Conservation (phyloP, 2,329 filamentous ascomycete species). For the Penicillium sp. region DNA sequence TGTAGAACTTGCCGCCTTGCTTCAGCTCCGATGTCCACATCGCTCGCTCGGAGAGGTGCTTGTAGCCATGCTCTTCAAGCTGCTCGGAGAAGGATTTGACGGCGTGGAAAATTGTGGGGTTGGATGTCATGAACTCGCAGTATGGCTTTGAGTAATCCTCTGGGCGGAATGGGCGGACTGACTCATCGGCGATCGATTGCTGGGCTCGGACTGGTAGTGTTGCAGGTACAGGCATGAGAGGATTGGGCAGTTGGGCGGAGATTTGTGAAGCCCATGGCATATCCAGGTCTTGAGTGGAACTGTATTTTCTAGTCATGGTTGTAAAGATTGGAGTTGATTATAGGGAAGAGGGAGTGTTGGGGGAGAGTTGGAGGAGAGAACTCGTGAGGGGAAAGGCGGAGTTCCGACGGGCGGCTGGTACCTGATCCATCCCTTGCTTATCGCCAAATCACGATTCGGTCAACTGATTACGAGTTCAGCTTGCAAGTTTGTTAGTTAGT, state of each 20-base stretch:
- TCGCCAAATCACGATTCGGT: constrained; percentile 9
- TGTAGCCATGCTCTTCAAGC: constrained; percentile 70
- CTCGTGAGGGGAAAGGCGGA: constrained; percentile 22
- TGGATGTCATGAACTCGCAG: constrained; percentile 79
- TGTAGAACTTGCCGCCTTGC: constrained; percentile 83
- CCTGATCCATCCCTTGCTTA: constrained; percentile 15
- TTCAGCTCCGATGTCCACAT: constrained; percentile 71
- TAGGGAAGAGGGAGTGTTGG: constrained; percentile 6
- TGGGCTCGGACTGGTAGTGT: constrained; percentile 15
- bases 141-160: constrained; percentile 79
- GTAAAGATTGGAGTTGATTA: not conserved
- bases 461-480: constrained; percentile 6
- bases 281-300: constrained; percentile 25
- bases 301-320: constrained; percentile 35
- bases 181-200: constrained; percentile 14
- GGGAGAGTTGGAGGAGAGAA: constrained; percentile 10
- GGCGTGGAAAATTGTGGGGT: constrained; percentile 91
- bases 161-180: constrained; percentile 35
- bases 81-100: constrained; percentile 75
- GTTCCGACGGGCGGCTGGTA: constrained; percentile 14
- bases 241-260: constrained; percentile 27
- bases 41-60: constrained; percentile 71
- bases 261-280: constrained; percentile 33
- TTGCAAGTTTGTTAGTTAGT: not conserved
- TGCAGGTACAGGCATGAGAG: constrained; percentile 14